These are phyloP conservation scores for Colletotrichum sp. DNA, from an alignment of 2,329 filamentous ascomycete genomes.

Conservation along the genomic window DNA sequence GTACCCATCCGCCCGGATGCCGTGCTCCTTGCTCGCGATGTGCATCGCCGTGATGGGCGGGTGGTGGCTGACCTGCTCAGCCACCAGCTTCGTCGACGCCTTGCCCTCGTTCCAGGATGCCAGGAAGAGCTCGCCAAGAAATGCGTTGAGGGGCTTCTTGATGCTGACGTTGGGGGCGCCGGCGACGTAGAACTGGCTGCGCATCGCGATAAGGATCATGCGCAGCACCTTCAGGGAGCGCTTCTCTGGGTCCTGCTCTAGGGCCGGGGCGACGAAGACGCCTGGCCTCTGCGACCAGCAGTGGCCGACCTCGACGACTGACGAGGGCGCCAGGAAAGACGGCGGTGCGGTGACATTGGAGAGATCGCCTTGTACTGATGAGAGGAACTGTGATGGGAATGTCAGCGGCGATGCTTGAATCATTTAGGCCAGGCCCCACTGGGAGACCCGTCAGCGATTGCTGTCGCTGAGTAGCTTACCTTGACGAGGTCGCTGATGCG, in stretches of 20 bases:
- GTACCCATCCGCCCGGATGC: slow-evolving; percentile 54
- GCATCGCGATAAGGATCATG: slow-evolving; percentile 51
- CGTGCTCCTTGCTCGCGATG: slow-evolving; percentile 45
- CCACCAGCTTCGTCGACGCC: slow-evolving; percentile 35
- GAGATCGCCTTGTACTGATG: slow-evolving; percentile 50
- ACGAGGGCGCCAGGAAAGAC: slow-evolving; percentile 52
- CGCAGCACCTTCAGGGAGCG: slow-evolving; percentile 52
- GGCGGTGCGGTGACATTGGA: slow-evolving; percentile 57
- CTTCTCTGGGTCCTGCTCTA: slow-evolving; percentile 45
- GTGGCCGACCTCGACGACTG: slow-evolving; percentile 56
- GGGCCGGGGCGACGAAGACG: slow-evolving; percentile 52
- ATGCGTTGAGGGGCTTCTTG: slow-evolving; percentile 59
- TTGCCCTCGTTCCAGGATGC: slow-evolving; percentile 38
- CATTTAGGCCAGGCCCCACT: background rate
- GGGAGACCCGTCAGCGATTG: background rate
- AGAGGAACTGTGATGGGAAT: slow-evolving; percentile 14
- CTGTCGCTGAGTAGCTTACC: background rate
- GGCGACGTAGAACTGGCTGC: slow-evolving; percentile 52
- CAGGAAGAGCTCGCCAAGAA: slow-evolving; percentile 56
- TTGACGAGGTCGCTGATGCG: slow-evolving; percentile 22
- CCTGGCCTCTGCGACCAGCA: slow-evolving; percentile 55
- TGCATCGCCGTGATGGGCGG: slow-evolving; percentile 60
- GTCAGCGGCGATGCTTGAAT: background rate
- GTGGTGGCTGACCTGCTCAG: slow-evolving; percentile 60
- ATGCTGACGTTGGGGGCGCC: slow-evolving; percentile 51